Percentiles rank a stretch among this genome's conserved stretches.
Evolutionary conservation across 495 filamentous ascomycete genomes (phyloP).

Genomic region (Penicillium soppii): DNA sequence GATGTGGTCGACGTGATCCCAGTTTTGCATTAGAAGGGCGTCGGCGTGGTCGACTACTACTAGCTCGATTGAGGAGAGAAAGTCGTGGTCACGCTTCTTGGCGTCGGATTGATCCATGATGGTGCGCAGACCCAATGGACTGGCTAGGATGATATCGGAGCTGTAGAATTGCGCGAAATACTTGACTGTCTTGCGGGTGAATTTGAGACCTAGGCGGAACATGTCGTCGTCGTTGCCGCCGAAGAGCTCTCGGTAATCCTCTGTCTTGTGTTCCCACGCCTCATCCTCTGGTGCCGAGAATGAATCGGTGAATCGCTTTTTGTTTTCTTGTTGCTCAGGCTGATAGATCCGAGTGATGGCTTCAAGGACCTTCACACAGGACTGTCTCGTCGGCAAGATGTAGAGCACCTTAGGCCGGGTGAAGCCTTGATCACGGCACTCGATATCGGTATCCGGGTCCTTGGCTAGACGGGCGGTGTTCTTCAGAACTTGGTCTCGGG

Average conservation of each 20-base stretch:
- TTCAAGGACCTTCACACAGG: slow-evolving; percentile 75
- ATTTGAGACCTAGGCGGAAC: slow-evolving; percentile 90
- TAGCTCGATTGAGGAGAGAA: slow-evolving; percentile 88
- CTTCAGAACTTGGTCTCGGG: slow-evolving; percentile 86
- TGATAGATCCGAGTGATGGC: slow-evolving; percentile 68
- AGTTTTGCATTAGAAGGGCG: slow-evolving; percentile 94
- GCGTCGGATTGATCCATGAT: slow-evolving; percentile 73
- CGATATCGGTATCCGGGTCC: slow-evolving; percentile 61
- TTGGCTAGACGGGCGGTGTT: slow-evolving; percentile 77
- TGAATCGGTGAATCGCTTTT: slow-evolving; percentile 81
- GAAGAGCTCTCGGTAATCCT: slow-evolving; percentile 88
- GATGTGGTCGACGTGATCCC: slow-evolving; percentile 90
- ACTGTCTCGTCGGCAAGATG: slow-evolving; percentile 81
- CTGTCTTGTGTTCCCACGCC: slow-evolving; percentile 69
- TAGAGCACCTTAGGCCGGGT: slow-evolving; percentile 91
- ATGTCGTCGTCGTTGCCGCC: slow-evolving; percentile 94
- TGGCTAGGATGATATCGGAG: slow-evolving; percentile 91
- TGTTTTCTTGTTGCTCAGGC: slow-evolving; percentile 92
- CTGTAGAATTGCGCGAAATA: slow-evolving; percentile 95
- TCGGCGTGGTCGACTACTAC: slow-evolving; percentile 90
- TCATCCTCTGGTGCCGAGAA: slow-evolving; percentile 67
- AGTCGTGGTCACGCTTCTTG: slow-evolving; percentile 86
- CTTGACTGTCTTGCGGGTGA: slow-evolving; percentile 92
- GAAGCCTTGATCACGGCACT: slow-evolving; percentile 92
- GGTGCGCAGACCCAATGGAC: slow-evolving; percentile 83